Conservation (phyloP, 257 asterid genomes). For the Gentiana dahurica region DNA sequence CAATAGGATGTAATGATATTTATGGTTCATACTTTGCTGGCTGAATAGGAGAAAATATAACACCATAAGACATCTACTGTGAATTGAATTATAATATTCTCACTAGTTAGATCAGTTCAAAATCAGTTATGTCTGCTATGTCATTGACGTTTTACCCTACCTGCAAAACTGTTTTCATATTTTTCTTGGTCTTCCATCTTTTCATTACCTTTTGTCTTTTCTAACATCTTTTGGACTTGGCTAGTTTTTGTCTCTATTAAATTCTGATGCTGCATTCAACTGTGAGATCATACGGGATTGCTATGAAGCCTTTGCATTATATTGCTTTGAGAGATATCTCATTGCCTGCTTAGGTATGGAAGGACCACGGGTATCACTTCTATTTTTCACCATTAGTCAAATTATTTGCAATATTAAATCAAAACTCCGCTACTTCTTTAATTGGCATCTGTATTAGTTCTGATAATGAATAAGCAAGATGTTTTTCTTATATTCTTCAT, state of each 20-base stretch:
- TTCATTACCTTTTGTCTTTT: background rate
- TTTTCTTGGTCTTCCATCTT: background rate
- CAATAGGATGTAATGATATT: no score
- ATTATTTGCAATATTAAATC: no score
- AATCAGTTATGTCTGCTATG: background rate
- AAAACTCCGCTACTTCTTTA: no score
- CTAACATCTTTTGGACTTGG: constrained; percentile 5
- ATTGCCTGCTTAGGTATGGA: constrained; percentile 94
- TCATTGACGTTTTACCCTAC: background rate
- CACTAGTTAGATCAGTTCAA: background rate
- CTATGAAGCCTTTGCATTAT: constrained; percentile 95
- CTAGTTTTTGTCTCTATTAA: constrained; percentile 75
- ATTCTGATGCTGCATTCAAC: constrained; percentile 74
- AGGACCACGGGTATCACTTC: no score
- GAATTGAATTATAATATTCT: background rate
- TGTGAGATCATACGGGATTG: constrained; percentile 84
- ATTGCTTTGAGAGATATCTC: constrained; percentile 98
- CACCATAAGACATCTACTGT: no score
- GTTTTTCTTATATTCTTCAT: no score
- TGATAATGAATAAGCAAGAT: no score
- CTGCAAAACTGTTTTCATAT: background rate
- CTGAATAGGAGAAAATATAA: no score
- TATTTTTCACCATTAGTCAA: no score
- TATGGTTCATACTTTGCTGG: no score
- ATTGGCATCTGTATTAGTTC: no score